Evolutionary conservation across 306 rosid species (phyloP), one percentile per base, ranked within the genome.

Genomic region (Vigna hirtella): DNA sequence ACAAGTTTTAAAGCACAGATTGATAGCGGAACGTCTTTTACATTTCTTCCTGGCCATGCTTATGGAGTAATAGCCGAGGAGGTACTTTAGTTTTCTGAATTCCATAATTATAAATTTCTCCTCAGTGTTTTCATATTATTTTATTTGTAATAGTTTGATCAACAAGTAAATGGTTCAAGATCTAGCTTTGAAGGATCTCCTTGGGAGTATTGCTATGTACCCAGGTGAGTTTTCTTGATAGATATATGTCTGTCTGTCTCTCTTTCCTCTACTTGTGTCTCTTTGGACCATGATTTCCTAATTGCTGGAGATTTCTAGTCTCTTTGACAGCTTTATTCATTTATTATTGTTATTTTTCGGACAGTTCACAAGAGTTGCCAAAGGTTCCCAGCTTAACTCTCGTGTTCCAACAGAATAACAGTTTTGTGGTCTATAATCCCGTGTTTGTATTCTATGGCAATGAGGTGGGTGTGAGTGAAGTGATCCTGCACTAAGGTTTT

Each of bases 11-110:
- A 83, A 74, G 93, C 96, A 17, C 77, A 85, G 86, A 85, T 92
- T 87, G 98, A 95, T 77, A 94, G 95, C 4, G 98, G 98, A 76
- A 81, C 97, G 28, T 94, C 98, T 55, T 92, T 94, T 86, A 90
- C 98, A 9, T 88, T 89, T 81, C 95, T 94, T 77, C 98, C 98
- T 0, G 86, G 90, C 61, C 89, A 87, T 65, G 90, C 80, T 45
- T 92, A 86, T 40, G 88, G 88, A 83, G 83, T 85, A 81, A 83
- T 90, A 77, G 76, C 88, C 5, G 66, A 80, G 77, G 97, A 94
- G 98, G 98, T 90, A 88, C 78, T 58, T 66, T 9, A 30, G 61
- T 66, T 38, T 57, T 55, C 68, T 47, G 55, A 70, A 76, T 32
- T 80, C 38, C 20, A 45, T 66, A 65, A 18, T 67, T 55, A 56